Percentiles rank a stretch among this genome's conserved stretches.
These are phyloP conservation scores for Astragalus membranaceus DNA, from an alignment of 306 rosid genomes.

Conservation along the genomic window DNA sequence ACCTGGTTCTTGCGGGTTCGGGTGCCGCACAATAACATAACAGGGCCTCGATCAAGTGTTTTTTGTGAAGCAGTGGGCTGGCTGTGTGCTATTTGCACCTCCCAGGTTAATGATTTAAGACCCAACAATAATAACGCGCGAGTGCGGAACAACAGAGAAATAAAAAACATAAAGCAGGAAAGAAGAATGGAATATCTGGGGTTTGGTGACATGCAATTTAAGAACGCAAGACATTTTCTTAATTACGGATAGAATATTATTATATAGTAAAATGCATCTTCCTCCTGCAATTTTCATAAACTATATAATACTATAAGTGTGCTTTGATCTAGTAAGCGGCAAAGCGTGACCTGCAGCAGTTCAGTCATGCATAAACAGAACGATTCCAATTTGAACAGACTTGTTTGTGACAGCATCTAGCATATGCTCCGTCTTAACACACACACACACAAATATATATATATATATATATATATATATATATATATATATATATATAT, in stretches of 20 bases:
- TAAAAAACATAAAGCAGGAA: slow-evolving; percentile 1
- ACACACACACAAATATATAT: too few relatives aligned
- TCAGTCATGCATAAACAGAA: slow-evolving; percentile 17
- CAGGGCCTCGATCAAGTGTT: too few relatives aligned
- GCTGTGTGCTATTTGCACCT: too few relatives aligned
- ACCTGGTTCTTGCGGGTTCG: too few relatives aligned
- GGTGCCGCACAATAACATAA: too few relatives aligned
- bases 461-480: too few relatives aligned
- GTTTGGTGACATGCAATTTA: slow-evolving; percentile 52
- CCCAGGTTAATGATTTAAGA: too few relatives aligned
- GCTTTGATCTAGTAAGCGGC: slow-evolving; percentile 32
- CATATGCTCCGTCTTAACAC: not conserved
- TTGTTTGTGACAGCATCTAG: slow-evolving; percentile 8
- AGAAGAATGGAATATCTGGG: slow-evolving; percentile 65
- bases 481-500: too few relatives aligned
- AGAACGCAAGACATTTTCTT: not conserved
- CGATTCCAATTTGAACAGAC: slow-evolving; percentile 15
- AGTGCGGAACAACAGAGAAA: slow-evolving; percentile 45
- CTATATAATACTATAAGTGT: slow-evolving; percentile 26
- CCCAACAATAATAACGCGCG: slow-evolving; percentile 25
- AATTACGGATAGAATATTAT: not conserved
- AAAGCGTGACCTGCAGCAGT: slow-evolving; percentile 62
- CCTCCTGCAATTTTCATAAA: not conserved
- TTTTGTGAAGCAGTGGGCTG: too few relatives aligned
- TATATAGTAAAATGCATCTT: not conserved